These are phyloP conservation scores for Rhynchosporium graminicola DNA, from an alignment of 2,329 filamentous ascomycete genomes.

Conservation along the genomic window DNA sequence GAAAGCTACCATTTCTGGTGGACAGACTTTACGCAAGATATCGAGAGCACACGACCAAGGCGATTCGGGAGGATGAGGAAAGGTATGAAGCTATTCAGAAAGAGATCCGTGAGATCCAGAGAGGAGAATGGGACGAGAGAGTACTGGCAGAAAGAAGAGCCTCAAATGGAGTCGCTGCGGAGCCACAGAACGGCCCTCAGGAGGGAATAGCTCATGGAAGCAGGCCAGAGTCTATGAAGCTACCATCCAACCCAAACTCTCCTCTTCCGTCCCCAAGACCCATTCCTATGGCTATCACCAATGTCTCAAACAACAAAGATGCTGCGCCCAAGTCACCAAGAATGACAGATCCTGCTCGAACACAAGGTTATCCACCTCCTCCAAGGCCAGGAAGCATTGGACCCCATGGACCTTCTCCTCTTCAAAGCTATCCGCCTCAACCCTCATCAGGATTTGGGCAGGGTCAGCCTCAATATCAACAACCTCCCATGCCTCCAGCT, in stretches of 20 bases:
- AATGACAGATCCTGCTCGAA: constrained; percentile 22
- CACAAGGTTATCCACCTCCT: constrained; percentile 20
- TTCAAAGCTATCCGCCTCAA: constrained; percentile 29
- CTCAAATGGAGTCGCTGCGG: constrained; percentile 22
- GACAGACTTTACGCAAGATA: constrained; percentile 76
- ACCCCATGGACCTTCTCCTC: constrained; percentile 33
- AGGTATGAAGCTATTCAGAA: constrained; percentile 62
- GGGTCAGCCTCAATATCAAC: constrained; percentile 4
- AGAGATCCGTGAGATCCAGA: constrained; percentile 70
- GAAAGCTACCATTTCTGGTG: constrained; percentile 70
- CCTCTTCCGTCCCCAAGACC: constrained; percentile 27
- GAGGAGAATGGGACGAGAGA: constrained; percentile 53
- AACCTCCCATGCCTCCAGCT: constrained; percentile 4
- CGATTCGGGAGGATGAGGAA: constrained; percentile 74
- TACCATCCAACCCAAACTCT: constrained; percentile 18
- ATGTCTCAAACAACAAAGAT: constrained; percentile 34
- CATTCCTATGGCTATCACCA: constrained; percentile 32
- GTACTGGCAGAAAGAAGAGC: constrained; percentile 34
- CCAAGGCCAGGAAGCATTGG: constrained; percentile 31
- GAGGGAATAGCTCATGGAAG: constrained; percentile 20
- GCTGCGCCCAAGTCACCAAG: constrained; percentile 23
- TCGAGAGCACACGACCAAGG: constrained; percentile 64
- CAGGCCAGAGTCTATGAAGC: constrained; percentile 16
- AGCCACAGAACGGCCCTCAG: constrained; percentile 29
- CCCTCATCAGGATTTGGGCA: not conserved